Evolutionary conservation across 768 basidiomycete species (phyloP), one percentile per base, ranked within the genome.

Genomic region (Termitomyces sp.): DNA sequence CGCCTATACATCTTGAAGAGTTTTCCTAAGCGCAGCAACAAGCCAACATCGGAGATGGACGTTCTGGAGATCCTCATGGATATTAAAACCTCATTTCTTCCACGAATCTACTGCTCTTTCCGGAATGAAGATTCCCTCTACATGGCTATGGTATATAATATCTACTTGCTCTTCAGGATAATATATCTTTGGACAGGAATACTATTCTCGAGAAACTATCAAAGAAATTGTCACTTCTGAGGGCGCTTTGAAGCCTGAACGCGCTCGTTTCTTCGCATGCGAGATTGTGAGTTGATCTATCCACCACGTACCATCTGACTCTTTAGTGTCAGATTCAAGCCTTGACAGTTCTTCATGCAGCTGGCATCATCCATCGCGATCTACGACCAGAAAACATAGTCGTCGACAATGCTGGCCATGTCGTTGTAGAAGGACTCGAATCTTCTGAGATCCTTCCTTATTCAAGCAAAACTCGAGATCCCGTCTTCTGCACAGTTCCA

Each of bases 341-440:
- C 6, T 67, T 87, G 7, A 69, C 72, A 11, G 68, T 70, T 53
- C 70, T 87, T 7, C 84, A 86, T 65, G 66, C 67, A 9, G 69
- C 69, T 36, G 79, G 79, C 7, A 79, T 87, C 40, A 71, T 80
- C 28, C 84, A 85, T 63, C 73, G 80, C 18, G 73, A 74, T 56
- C 55, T 87, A 16, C 73, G 73, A 13, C 83, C 84, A 1, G 76
- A 75, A 32, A 79, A 76, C 56, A 64, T 86, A 45, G 66, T 77
- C 46, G 73, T 87, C 20, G 77, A 78, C 57, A 60, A 65, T 12
- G 68, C 75, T 6, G 84, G 84, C 1, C 84, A 84, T 63, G 62
- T 83, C 20, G 64, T 83, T 20, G 67, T 86, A 2, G 74, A 76
- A 7, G 78, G 76, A 20, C 80, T 85, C 59, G 75, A 71, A 16